A percentile compares a stretch with the other conserved stretches of the same genome.
Evolutionary conservation across 2,329 filamentous ascomycete species (phyloP).

Genomic region (Malbranchea zuffiana): DNA sequence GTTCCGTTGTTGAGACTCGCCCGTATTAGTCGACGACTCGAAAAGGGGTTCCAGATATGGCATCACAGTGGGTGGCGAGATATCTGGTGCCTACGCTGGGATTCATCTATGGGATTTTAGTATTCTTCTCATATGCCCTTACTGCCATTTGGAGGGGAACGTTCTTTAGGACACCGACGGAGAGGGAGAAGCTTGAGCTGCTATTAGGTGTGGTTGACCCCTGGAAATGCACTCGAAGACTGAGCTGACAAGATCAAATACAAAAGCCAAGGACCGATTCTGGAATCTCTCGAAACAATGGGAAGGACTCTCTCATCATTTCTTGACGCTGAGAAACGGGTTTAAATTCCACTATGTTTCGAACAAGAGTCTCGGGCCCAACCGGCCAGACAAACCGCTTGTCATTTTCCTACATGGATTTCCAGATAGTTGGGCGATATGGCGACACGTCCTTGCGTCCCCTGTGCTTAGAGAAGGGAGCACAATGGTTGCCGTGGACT

Average conservation of each 20-base stretch:
- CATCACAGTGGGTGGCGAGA: too few species aligned
- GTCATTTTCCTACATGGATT: conserved; percentile 50
- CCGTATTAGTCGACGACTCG: too few species aligned
- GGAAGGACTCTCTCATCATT: conserved; percentile 40
- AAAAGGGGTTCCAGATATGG: too few species aligned
- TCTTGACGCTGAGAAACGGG: conserved; percentile 40
- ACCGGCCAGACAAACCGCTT: conserved; percentile 26
- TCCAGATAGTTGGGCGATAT: conserved; percentile 48
- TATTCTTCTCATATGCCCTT: conserved; percentile 24
- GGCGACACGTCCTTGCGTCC: conserved; percentile 40
- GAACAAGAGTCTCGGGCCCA: conserved; percentile 22
- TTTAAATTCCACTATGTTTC: conserved; percentile 47
- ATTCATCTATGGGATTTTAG: conserved; percentile 29
- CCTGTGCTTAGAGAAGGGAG: conserved; percentile 29
- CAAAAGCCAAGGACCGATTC: conserved; percentile 40
- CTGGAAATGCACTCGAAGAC: neutral
- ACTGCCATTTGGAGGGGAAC: conserved; percentile 24
- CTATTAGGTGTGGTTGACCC: conserved; percentile 27
- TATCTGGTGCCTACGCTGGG: too few species aligned
- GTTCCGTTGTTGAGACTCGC: too few species aligned
- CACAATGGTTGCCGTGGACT: conserved; percentile 44
- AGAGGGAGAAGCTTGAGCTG: conserved; percentile 32
- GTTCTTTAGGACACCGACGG: conserved; percentile 29
- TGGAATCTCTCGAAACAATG: conserved; percentile 44
- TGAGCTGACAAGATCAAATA: neutral